Evolutionary conservation across 495 filamentous ascomycete species (phyloP).

Genomic region (Podospora pseudopauciseta): DNA sequence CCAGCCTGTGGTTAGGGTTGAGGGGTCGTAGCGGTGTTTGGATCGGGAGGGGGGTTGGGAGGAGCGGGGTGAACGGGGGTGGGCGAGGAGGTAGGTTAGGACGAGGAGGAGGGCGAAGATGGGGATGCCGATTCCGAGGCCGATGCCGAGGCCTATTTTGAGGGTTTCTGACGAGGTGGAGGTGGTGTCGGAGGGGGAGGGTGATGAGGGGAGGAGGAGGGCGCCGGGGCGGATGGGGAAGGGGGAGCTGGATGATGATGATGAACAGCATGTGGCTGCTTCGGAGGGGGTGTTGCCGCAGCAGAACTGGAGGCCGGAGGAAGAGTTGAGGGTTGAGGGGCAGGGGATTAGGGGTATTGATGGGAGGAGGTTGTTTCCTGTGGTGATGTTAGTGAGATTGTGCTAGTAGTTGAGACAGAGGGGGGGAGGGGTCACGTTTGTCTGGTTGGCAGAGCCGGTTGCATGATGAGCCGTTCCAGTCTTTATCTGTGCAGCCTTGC

Average conservation of each 20-base stretch:
- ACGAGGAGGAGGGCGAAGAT: constrained; percentile 1
- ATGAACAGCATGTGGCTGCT: constrained; percentile 15
- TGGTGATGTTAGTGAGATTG: not conserved
- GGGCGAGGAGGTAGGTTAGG: constrained; percentile 7
- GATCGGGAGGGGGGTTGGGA: not conserved
- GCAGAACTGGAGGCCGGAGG: constrained; percentile 18
- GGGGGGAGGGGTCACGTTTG: constrained; percentile 1
- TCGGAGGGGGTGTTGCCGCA: constrained; percentile 13
- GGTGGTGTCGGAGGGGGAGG: not conserved
- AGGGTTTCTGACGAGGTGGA: not conserved
- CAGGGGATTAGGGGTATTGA: constrained; percentile 21
- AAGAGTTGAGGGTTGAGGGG: constrained; percentile 12
- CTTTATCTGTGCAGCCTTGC: constrained; percentile 27
- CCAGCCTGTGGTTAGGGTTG: not conserved
- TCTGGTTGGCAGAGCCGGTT: constrained; percentile 12
- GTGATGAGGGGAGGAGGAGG: constrained; percentile 9
- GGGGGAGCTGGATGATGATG: constrained; percentile 1
- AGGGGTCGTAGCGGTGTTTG: not conserved
- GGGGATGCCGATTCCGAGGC: constrained; percentile 8
- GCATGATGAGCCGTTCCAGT: constrained; percentile 17
- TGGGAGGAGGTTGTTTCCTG: not conserved
- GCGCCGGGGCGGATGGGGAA: constrained; percentile 13
- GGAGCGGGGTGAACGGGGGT: not conserved
- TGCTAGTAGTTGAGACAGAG: not conserved
- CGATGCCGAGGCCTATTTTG: constrained; percentile 6